Evolutionary conservation across 306 rosid species (phyloP).

Genomic region (Elaeagnus macrophylla): DNA sequence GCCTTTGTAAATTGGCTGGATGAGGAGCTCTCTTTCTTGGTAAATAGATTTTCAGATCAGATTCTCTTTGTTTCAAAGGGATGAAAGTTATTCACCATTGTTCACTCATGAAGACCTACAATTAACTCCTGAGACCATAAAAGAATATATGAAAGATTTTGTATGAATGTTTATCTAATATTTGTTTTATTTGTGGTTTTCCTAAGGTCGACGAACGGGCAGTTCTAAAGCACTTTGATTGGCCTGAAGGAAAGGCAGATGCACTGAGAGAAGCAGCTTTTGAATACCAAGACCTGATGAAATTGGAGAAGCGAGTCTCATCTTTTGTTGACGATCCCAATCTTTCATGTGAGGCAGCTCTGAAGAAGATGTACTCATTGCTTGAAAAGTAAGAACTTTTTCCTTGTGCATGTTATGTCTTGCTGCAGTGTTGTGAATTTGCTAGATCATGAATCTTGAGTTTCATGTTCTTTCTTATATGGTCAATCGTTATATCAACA

Average conservation of each 20-base stretch:
- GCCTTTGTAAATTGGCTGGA: slow-evolving; percentile 98
- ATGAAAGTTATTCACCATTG: neutral
- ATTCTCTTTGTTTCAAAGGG: neutral
- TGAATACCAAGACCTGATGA: slow-evolving; percentile 86
- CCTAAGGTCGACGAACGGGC: slow-evolving; percentile 93
- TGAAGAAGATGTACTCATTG: slow-evolving; percentile 95
- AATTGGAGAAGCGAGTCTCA: slow-evolving; percentile 75
- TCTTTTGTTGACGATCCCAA: slow-evolving; percentile 78
- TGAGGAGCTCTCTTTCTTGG: slow-evolving; percentile 72
- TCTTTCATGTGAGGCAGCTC: slow-evolving; percentile 71
- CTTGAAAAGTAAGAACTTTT: slow-evolving; percentile 72
- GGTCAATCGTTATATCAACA: slow-evolving; percentile 19
- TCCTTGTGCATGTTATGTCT: slow-evolving; percentile 15
- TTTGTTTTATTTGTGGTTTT: slow-evolving; percentile 15
- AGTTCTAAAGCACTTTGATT: slow-evolving; percentile 96
- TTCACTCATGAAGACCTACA: neutral
- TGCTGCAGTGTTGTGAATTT: neutral
- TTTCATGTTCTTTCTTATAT: slow-evolving; percentile 5
- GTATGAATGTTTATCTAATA: slow-evolving; percentile 1
- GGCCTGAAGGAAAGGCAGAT: slow-evolving; percentile 99
- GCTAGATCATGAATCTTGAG: neutral
- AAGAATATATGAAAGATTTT: neutral
- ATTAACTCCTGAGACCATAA: neutral
- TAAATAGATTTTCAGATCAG: slow-evolving; percentile 13
- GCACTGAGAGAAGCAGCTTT: slow-evolving; percentile 97